Percentiles rank a stretch among this genome's conserved stretches.
Evolutionary conservation across 805 yeast genomes (phyloP).

Genomic region (Clavispora santaluciae): DNA sequence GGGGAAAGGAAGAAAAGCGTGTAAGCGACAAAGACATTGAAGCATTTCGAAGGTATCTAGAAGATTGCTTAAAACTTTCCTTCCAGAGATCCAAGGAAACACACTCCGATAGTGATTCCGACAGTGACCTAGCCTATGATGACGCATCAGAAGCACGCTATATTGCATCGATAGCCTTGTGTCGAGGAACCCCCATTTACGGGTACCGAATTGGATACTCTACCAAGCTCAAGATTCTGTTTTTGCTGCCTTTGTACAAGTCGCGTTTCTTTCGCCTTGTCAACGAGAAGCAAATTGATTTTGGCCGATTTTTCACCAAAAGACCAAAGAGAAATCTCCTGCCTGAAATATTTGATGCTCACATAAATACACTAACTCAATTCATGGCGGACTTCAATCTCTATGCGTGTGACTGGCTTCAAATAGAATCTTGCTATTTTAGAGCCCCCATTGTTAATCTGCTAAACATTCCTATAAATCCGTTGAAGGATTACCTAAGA

Average conservation of each 20-base stretch:
- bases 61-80: constrained; percentile 37
- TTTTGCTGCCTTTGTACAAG: constrained; percentile 58
- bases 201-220: constrained; percentile 70
- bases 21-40: constrained; percentile 27
- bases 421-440: constrained; percentile 43
- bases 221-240: constrained; percentile 62
- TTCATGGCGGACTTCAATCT: constrained; percentile 79
- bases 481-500: constrained; percentile 15
- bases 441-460: constrained; percentile 47
- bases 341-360: constrained; percentile 56
- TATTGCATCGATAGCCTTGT: constrained; percentile 56
- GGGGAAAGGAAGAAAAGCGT: constrained; percentile 27
- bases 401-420: constrained; percentile 79
- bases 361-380: constrained; percentile 71
- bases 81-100: constrained; percentile 21
- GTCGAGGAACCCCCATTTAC: constrained; percentile 77
- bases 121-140: constrained; percentile 6
- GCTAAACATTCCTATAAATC: constrained; percentile 2
- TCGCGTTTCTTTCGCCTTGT: constrained; percentile 49
- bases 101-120: constrained; percentile 9
- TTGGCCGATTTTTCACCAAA: constrained; percentile 3
- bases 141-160: constrained; percentile 25
- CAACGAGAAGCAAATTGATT: constrained; percentile 20
- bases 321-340: not conserved
- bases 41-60: constrained; percentile 41